Evolutionary conservation across 805 yeast genomes (phyloP), one percentile per base, ranked within the genome.

Genomic region (Yamadazyma laniorum): DNA sequence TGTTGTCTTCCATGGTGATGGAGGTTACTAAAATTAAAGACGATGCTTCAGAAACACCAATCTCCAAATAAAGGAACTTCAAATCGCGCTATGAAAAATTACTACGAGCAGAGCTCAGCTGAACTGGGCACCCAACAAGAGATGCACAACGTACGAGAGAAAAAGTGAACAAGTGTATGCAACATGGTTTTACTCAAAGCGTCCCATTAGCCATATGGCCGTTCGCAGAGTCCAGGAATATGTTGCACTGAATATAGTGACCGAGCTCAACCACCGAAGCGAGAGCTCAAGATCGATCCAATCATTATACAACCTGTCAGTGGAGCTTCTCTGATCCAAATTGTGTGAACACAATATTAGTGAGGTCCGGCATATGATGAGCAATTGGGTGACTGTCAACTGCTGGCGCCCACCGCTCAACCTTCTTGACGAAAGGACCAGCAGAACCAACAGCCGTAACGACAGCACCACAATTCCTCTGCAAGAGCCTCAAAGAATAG

Each of bases 171-270:
- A 25, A 18, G 81, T 91, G 97, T 91, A 63, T 72, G 95, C 97
- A 81, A 88, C 95, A 91, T 90, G 98, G 98, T 90, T 90, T 86
- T 86, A 89, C 98, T 91, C 96, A 86, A 87, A 80, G 93, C 95
- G 83, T 82, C 79, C 38, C 47, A 91, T 74, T 56, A 80, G 95
- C 80, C 93, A 69, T 77, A 58, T 73, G 85, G 80, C 83, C 85
- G 49, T 85, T 75, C 95, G 95, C 83, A 90, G 91, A 80, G 96
- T 88, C 76, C 85, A 91, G 98, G 98, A 91, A 91, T 91, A 91
- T 91, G 95, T 91, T 79, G 96, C 95, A 72, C 68, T 82, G 75
- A 63, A 63, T 63, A 12, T 67, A 69, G 64, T 68, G 83, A 74
- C 71, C 83, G 85, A 82, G 80, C 86, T 80, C 61, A 59, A 55